Evolutionary conservation across 768 basidiomycete genomes (phyloP).

Genomic region (Stropharia rugosoannulata): DNA sequence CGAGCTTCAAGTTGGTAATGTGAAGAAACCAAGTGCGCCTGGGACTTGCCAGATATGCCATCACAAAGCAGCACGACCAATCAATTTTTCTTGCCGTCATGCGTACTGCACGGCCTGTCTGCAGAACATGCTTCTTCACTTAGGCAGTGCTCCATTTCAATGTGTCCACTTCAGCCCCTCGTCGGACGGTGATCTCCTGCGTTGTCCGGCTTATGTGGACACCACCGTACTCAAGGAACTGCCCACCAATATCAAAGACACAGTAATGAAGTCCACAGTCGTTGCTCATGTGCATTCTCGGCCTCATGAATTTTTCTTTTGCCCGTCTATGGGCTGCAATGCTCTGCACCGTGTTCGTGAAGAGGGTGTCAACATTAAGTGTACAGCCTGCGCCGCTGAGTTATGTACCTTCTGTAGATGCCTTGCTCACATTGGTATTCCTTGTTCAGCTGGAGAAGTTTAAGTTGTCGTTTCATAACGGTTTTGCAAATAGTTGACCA

Average conservation of each 20-base stretch:
- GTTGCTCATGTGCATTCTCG: slow-evolving; percentile 38
- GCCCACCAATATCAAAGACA: slow-evolving; percentile 36
- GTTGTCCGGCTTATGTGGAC: slow-evolving; percentile 36
- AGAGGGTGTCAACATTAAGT: slow-evolving; percentile 23
- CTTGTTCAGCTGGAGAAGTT: slow-evolving; percentile 15
- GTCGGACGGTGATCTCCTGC: slow-evolving; percentile 7
- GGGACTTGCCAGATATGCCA: slow-evolving; percentile 41
- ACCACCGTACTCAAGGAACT: slow-evolving; percentile 37
- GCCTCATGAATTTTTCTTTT: slow-evolving; percentile 47
- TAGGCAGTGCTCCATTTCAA: slow-evolving; percentile 27
- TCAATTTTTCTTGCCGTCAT: slow-evolving; percentile 47
- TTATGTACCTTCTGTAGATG: slow-evolving; percentile 27
- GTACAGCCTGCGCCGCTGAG: slow-evolving; percentile 23
- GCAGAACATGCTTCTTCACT: slow-evolving; percentile 36
- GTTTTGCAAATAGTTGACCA: too few species aligned
- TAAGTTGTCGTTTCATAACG: neutral
- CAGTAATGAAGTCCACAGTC: slow-evolving; percentile 42
- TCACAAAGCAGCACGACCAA: slow-evolving; percentile 27
- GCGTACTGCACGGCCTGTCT: slow-evolving; percentile 52
- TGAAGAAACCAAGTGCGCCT: neutral
- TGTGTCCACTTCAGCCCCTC: slow-evolving; percentile 34
- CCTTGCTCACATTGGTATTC: slow-evolving; percentile 25
- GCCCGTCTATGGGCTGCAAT: slow-evolving; percentile 51
- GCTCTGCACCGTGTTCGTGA: slow-evolving; percentile 38
- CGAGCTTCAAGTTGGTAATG: slow-evolving; percentile 16